Evolutionary conservation across 371 early-diverging fungal genomes (phyloP).

Genomic region (Rhizopus delemar): DNA sequence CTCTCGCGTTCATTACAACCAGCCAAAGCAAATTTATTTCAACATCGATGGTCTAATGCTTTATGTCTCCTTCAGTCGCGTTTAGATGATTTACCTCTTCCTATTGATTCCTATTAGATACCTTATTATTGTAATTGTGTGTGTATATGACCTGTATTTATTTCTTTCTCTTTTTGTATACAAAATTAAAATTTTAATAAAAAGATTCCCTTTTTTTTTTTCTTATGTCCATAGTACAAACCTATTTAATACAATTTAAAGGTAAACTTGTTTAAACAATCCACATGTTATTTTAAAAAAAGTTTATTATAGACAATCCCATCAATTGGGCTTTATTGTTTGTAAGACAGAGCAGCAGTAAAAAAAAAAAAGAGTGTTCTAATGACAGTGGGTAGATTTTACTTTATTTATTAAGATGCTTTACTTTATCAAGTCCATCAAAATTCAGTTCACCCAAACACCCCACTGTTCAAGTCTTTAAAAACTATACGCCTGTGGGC

Average conservation of each 20-base stretch:
- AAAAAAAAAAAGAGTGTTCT: neutral
- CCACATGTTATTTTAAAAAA: neutral
- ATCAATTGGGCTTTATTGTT: constrained; percentile 29
- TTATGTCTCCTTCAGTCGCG: constrained; percentile 22
- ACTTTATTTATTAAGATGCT: constrained; percentile 15
- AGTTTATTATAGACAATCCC: constrained; percentile 19
- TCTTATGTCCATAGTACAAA: constrained; percentile 7
- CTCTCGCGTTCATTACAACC: constrained; percentile 17
- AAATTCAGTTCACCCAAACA: constrained; percentile 29
- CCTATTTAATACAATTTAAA: constrained; percentile 12
- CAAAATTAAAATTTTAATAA: neutral
- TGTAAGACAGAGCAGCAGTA: constrained; percentile 6
- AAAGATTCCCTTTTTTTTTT: neutral
- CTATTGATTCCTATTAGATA: neutral
- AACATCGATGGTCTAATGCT: constrained; percentile 28
- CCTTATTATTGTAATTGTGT: neutral
- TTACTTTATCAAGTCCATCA: constrained; percentile 18
- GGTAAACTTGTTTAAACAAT: neutral
- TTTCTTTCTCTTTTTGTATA: neutral
- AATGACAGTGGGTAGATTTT: neutral
- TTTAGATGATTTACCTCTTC: constrained; percentile 22
- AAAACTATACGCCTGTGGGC: constrained; percentile 72
- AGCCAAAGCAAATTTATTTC: constrained; percentile 18
- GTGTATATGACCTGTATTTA: neutral
- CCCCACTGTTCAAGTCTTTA: constrained; percentile 60